Conservation (phyloP, 108 stramenopile genomes). For the Mayamaea pseudoterrestris region DNA sequence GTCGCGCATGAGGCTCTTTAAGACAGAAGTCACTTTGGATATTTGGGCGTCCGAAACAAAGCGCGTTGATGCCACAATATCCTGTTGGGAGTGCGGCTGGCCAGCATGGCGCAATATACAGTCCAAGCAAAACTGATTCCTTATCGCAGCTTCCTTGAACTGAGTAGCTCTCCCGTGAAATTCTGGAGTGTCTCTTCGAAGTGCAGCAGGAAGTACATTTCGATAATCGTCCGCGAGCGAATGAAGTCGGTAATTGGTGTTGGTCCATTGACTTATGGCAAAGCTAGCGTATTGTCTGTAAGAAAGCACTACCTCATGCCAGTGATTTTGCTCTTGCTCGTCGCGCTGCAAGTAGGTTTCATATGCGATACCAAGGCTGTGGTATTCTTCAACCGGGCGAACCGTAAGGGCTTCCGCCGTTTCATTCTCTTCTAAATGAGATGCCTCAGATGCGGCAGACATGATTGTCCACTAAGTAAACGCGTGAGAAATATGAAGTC, state of each 20-base stretch:
- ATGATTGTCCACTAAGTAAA: too few relatives aligned
- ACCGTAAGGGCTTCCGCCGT: too few relatives aligned
- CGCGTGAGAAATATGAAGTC: too few relatives aligned
- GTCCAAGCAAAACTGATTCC: constrained; percentile 80
- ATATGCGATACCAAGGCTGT: constrained; percentile 23
- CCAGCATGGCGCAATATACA: constrained; percentile 49
- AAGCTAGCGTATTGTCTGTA: constrained; percentile 77
- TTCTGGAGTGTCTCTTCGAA: constrained; percentile 26
- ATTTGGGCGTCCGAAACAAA: constrained; percentile 49
- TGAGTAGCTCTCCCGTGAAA: constrained; percentile 15
- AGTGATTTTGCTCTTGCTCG: constrained; percentile 42
- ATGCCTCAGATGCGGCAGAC: too few relatives aligned
- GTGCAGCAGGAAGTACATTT: constrained; percentile 29
- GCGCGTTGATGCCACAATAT: neutral
- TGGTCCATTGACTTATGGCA: constrained; percentile 37
- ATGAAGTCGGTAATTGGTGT: constrained; percentile 26
- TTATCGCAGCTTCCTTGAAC: constrained; percentile 52
- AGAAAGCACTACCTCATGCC: constrained; percentile 43
- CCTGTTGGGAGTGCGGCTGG: constrained; percentile 46
- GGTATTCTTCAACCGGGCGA: too few relatives aligned
- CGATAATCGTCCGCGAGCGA: constrained; percentile 22
- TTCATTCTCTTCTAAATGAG: too few relatives aligned
- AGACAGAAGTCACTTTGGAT: constrained; percentile 69
- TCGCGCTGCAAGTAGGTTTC: constrained; percentile 28
- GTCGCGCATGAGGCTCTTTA: constrained; percentile 78